phyloP scores from a whole-genome alignment of 441 rosid species.

The Mallotus japonicus region DNA sequence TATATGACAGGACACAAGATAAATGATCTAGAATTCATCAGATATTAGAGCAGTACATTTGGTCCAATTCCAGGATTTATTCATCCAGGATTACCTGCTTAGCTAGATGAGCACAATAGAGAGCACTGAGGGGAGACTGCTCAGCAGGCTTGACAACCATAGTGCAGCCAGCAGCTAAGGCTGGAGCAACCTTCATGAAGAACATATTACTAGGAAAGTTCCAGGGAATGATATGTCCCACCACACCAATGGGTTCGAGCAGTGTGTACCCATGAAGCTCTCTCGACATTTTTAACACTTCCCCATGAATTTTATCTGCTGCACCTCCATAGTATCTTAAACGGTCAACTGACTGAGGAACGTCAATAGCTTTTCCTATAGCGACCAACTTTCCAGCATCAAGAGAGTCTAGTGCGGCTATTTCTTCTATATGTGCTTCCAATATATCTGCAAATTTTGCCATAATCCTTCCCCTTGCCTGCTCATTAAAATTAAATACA shows the following conservation, averaged over 20 bases:
- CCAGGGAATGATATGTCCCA: slow-evolving; percentile 83
- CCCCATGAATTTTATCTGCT: slow-evolving; percentile 86
- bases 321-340: slow-evolving; percentile 84
- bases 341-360: slow-evolving; percentile 40
- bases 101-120: slow-evolving; percentile 67
- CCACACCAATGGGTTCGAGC: slow-evolving; percentile 85
- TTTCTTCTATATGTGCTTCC: slow-evolving; percentile 53
- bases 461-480: slow-evolving; percentile 72
- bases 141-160: slow-evolving; percentile 86
- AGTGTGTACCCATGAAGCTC: slow-evolving; percentile 69
- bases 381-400: slow-evolving; percentile 69
- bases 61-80: no score
- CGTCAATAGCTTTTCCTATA: slow-evolving; percentile 42
- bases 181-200: slow-evolving; percentile 61
- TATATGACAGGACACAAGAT: no score
- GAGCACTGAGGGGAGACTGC: slow-evolving; percentile 84
- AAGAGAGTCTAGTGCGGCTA: slow-evolving; percentile 62
- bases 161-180: slow-evolving; percentile 93
- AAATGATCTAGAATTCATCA: no score
- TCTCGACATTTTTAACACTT: slow-evolving; percentile 60
- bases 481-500: neutral
- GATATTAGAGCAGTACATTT: no score
- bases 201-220: slow-evolving; percentile 70
- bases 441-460: slow-evolving; percentile 62
- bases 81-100: slow-evolving; percentile 42